phyloP scores from a whole-genome alignment of 352 stramenopile species.

The Aphanomyces invadans region DNA sequence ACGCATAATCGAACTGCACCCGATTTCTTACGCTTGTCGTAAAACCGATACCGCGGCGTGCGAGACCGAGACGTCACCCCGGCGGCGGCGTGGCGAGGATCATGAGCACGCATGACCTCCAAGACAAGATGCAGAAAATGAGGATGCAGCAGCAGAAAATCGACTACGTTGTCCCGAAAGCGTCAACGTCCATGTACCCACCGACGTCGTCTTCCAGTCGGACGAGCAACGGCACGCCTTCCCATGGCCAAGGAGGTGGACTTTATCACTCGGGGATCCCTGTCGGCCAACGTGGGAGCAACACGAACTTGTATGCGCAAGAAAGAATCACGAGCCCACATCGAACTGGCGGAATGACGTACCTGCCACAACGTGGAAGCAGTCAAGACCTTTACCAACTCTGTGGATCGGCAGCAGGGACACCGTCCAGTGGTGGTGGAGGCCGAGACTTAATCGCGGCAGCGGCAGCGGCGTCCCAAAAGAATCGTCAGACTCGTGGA shows the following conservation, averaged over 20 bases:
- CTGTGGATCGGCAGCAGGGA: background rate
- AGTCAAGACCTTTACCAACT: constrained; percentile 4
- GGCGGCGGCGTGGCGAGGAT: background rate
- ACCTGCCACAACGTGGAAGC: constrained; percentile 4
- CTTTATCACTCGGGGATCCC: constrained; percentile 9
- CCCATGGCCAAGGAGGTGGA: background rate
- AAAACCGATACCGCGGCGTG: background rate
- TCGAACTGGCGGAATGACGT: background rate
- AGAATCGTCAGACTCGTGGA: constrained; percentile 2
- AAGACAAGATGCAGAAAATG: constrained; percentile 6
- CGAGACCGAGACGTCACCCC: background rate
- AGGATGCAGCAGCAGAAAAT: background rate
- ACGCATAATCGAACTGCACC: background rate
- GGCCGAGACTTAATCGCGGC: constrained; percentile 5
- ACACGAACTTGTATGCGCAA: constrained; percentile 8
- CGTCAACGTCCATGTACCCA: background rate
- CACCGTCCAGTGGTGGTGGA: background rate
- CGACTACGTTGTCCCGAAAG: background rate
- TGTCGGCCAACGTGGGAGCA: constrained; percentile 7
- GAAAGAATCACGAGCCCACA: constrained; percentile 9
- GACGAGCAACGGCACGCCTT: background rate
- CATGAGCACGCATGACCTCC: constrained; percentile 2
- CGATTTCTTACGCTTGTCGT: constrained; percentile 2
- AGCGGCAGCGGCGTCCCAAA: constrained; percentile 11
- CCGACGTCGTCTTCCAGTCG: background rate